phyloP scores from a whole-genome alignment of 148 eudicot species.

The Simmondsia chinensis region DNA sequence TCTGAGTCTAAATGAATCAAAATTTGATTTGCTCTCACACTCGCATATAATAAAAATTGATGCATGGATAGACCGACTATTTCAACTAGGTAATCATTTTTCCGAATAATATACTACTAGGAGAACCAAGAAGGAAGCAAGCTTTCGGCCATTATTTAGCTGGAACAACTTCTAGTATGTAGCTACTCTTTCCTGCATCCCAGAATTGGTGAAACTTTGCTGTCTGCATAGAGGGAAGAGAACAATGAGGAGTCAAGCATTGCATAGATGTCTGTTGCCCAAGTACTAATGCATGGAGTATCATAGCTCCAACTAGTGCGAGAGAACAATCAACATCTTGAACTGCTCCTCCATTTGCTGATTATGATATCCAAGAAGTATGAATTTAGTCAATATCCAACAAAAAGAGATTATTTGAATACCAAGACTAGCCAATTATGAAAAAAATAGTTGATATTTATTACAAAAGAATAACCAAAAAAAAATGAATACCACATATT shows the following conservation, averaged over 20 bases:
- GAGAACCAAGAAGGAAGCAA: not conserved
- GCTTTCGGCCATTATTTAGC: conserved; percentile 24
- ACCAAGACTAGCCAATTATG: not conserved
- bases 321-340: conserved; percentile 85
- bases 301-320: conserved; percentile 90
- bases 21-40: no score
- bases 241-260: not conserved
- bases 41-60: no score
- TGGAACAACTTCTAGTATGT: conserved; percentile 80
- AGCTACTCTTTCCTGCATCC: conserved; percentile 93
- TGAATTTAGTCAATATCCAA: not conserved
- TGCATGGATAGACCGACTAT: not conserved
- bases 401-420: not conserved
- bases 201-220: conserved; percentile 93
- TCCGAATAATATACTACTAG: not conserved
- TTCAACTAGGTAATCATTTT: no score
- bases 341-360: conserved; percentile 99
- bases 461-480: not conserved
- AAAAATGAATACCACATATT: no score
- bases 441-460: not conserved
- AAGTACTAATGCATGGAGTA: not conserved
- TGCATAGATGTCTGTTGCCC: not conserved
- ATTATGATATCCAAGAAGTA: not conserved
- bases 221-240: conserved; percentile 44
- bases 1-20: no score